Conservation (phyloP, 2,329 filamentous ascomycete genomes). For the Arthroderma uncinatum region DNA sequence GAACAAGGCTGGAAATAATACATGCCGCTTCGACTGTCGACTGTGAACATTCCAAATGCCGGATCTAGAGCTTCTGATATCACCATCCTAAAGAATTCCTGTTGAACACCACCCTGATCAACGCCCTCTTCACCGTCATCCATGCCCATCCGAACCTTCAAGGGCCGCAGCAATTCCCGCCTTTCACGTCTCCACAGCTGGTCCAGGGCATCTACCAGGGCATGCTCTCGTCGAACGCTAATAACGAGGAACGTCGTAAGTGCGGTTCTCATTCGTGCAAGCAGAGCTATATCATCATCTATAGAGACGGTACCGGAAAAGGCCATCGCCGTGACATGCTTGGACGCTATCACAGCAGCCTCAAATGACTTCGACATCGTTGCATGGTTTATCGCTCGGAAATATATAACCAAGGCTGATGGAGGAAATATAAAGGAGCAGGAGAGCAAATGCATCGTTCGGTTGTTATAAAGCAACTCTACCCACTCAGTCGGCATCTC, state of each 20-base stretch:
- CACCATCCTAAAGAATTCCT: slow-evolving; percentile 85
- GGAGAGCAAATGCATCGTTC: slow-evolving; percentile 62
- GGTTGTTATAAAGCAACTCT: slow-evolving; percentile 48
- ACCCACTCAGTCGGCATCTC: slow-evolving; percentile 65
- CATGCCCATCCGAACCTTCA: slow-evolving; percentile 80
- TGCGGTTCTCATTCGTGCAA: slow-evolving; percentile 53
- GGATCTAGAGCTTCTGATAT: slow-evolving; percentile 70
- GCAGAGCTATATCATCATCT: slow-evolving; percentile 50
- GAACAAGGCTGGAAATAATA: slow-evolving; percentile 81
- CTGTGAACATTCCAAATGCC: slow-evolving; percentile 62
- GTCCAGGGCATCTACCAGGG: slow-evolving; percentile 66
- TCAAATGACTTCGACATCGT: slow-evolving; percentile 74
- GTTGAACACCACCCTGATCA: slow-evolving; percentile 89
- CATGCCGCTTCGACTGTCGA: slow-evolving; percentile 61
- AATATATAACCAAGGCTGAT: slow-evolving; percentile 64
- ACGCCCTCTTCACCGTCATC: slow-evolving; percentile 76
- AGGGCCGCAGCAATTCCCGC: slow-evolving; percentile 67
- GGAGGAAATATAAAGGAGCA: slow-evolving; percentile 70
- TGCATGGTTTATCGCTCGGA: slow-evolving; percentile 77
- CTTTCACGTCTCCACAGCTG: slow-evolving; percentile 81
- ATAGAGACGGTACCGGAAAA: slow-evolving; percentile 31
- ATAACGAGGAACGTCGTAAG: slow-evolving; percentile 62
- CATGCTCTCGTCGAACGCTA: slow-evolving; percentile 54
- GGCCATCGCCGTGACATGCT: slow-evolving; percentile 37
- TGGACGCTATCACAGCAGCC: slow-evolving; percentile 43